Base-by-base conservation (phyloP, 2,329 filamentous ascomycete genomes). In the Dactylonectria estremocensis region DNA sequence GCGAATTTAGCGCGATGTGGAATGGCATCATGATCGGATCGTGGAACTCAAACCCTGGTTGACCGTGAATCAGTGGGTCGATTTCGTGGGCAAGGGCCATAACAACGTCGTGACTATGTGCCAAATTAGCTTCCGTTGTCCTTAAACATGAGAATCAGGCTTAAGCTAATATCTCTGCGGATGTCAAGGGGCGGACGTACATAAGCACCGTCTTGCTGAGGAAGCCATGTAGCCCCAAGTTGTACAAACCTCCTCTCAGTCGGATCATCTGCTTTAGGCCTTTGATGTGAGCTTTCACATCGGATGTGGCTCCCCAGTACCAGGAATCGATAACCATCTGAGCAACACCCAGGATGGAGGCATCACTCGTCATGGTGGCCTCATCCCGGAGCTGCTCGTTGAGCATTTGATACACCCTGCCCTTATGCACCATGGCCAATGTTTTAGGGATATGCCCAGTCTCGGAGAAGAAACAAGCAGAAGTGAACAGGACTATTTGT, bases 281-380 rank as follows among this genome's bases (percentile, higher is more conserved):
- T 7, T 73, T 75, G 66, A 87, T 80, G 59, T 88, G 86, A 1
- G 82, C 81, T 24, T 81, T 78, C 11, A 88, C 77, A 66, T 85
- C 83, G 43, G 79, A 74, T 0, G 80, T 82, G 28, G 82, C 82
- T 6, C 85, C 85, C 85, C 85, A 87, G 71, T 87, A 87, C 86
- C 87, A 89, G 65, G 87, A 86, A 52, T 86, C 82, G 24, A 86
- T 75, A 22, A 86, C 80, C 67, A 88, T 80, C 72, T 87, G 86
- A 1, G 84, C 76, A 5, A 87, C 84, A 3, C 80, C 84, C 5
- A 85, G 81, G 45, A 88, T 82, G 4, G 83, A 81, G 35, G 83
- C 80, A 68, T 87, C 85, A 59, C 78, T 83, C 0, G 82, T 81
- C n/a, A 80, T 77, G 18, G 78, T 73, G 2, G 74, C 72, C 3